Evolutionary conservation across 2,329 filamentous ascomycete species (phyloP).

Genomic region (Ophiostoma sp.): DNA sequence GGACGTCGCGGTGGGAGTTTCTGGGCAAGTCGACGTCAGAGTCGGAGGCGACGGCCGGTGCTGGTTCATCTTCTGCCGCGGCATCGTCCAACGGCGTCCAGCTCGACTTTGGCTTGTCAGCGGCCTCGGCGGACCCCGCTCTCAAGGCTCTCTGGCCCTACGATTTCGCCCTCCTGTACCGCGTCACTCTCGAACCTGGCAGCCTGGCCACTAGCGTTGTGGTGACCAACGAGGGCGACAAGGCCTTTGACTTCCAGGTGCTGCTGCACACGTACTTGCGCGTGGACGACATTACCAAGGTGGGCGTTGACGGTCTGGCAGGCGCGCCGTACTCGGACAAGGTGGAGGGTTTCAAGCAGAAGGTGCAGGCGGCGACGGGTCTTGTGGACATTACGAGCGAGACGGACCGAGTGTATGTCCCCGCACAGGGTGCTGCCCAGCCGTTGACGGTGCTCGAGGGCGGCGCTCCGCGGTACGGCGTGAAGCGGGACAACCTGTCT

Average conservation of each 20-base stretch:
- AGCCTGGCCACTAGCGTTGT: constrained; percentile 78
- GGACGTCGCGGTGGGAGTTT: constrained; percentile 88
- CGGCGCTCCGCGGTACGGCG: constrained; percentile 65
- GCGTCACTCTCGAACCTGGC: constrained; percentile 76
- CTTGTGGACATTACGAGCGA: constrained; percentile 71
- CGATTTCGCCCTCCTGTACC: constrained; percentile 89
- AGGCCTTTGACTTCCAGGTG: constrained; percentile 86
- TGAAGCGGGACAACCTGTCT: constrained; percentile 79
- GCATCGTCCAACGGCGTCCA: constrained; percentile 64
- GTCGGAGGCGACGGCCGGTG: constrained; percentile 35
- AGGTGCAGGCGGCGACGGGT: constrained; percentile 59
- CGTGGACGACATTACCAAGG: constrained; percentile 74
- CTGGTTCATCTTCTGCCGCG: constrained; percentile 28
- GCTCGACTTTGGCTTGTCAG: constrained; percentile 90
- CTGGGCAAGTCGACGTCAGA: constrained; percentile 82
- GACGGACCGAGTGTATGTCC: constrained; percentile 85
- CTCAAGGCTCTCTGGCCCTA: constrained; percentile 76
- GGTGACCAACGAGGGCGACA: constrained; percentile 81
- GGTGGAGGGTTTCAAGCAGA: constrained; percentile 63
- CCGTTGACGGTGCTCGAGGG: constrained; percentile 62
- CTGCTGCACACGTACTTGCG: constrained; percentile 89
- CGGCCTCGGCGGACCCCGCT: constrained; percentile 67
- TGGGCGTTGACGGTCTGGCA: constrained; percentile 73
- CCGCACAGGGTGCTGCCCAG: constrained; percentile 59
- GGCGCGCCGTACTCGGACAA: constrained; percentile 82